Conservation (phyloP, 2,329 filamentous ascomycete genomes). For the Ceratocystis colombiana region DNA sequence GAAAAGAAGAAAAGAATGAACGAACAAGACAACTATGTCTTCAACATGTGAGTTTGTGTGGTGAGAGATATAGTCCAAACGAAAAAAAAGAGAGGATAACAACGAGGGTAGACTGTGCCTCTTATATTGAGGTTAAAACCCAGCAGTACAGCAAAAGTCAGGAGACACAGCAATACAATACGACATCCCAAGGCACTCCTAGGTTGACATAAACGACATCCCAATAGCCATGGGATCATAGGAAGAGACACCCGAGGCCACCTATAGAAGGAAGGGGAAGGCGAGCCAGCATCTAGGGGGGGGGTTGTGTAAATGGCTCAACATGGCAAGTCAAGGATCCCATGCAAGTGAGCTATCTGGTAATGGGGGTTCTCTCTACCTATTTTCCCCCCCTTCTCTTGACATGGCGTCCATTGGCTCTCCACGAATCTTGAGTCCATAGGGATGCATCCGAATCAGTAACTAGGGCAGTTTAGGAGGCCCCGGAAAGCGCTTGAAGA, state of each 20-base stretch:
- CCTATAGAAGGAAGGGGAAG: neutral
- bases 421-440: neutral
- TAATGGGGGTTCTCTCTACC: neutral
- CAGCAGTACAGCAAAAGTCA: constrained; percentile 8
- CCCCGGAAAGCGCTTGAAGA: neutral
- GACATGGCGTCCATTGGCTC: neutral
- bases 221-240: neutral
- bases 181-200: neutral
- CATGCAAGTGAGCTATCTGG: neutral
- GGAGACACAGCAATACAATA: neutral
- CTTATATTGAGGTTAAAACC: neutral
- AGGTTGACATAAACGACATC: neutral
- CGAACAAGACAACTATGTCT: neutral
- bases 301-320: constrained; percentile 11
- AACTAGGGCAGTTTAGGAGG: neutral
- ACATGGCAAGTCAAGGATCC: neutral
- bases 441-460: neutral
- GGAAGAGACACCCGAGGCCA: neutral
- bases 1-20: constrained; percentile 17
- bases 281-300: constrained; percentile 1
- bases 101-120: neutral
- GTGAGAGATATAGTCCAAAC: neutral
- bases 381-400: neutral
- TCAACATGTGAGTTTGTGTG: neutral
- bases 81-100: neutral